Evolutionary conservation across 305 asterid genomes (phyloP), one percentile per base, ranked within the genome.

Genomic region (Plantago rigida): DNA sequence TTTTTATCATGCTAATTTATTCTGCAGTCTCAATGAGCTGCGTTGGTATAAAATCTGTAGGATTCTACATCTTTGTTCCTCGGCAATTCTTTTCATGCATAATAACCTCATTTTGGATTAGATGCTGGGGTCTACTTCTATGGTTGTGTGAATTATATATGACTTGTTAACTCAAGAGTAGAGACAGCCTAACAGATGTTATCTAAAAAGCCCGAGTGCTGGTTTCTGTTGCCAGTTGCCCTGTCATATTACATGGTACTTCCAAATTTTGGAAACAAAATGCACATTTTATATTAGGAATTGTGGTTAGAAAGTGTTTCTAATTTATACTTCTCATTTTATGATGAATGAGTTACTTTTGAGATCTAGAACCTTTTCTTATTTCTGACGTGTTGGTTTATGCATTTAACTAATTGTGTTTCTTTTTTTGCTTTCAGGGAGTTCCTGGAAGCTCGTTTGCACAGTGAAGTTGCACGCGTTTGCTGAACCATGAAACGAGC

Each of bases 391-490:
- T 4, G 0, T 9, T 5, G 22, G 29, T 13, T 31, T 31, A 29
- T 55, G 22, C 29, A 4, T 26, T 10, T 3, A n/a, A 53, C n/a
- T 17, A 3, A 15, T 28, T 10, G 54, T 42, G 44, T 28, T 48
- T 31, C 53, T 48, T 46, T 12, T 46, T 44, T 51, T 41, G 1
- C 45, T 44, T 36, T 15, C 29, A 3, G 49, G 26, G n/a, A 51
- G 50, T 60, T 47, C 51, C 51, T 51, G 57, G 26, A 51, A 60
- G 59, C 59, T 41, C 15, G 46, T 47, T 59, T 31, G 39, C 39
- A 4, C 0, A 31, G 39, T 31, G 39, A 4, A 31, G 39, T 31
- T 31, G 5, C 7, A 31, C 7, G 6, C 5, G 39, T 2, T 31
- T 31, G 39, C 39, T 31, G 39, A 31, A 31, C 39, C 39, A 51